A percentile compares a stretch with the other conserved stretches of the same genome.
phyloP scores from a whole-genome alignment of 2,329 filamentous ascomycete species.

The Cercospora nicotianae region DNA sequence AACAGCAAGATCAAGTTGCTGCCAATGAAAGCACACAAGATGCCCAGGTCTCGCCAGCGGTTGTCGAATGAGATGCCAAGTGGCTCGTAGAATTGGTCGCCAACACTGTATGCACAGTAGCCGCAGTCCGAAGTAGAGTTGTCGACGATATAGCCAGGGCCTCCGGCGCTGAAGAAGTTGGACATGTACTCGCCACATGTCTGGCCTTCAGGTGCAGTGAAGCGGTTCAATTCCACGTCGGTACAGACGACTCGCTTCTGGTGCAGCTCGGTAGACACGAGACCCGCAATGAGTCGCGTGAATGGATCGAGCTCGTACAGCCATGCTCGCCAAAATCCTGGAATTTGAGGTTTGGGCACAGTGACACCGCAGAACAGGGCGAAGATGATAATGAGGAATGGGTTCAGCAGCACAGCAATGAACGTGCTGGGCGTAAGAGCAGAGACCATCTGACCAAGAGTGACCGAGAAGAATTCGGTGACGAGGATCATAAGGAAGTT shows the following conservation, averaged over 20 bases:
- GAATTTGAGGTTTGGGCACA: slow-evolving; percentile 75
- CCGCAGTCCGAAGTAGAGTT: slow-evolving; percentile 67
- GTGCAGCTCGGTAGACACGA: slow-evolving; percentile 76
- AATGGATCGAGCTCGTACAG: slow-evolving; percentile 81
- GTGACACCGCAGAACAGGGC: slow-evolving; percentile 85
- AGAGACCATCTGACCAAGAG: slow-evolving; percentile 72
- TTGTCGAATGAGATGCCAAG: slow-evolving; percentile 66
- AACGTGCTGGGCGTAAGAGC: slow-evolving; percentile 76
- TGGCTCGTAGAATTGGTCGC: slow-evolving; percentile 74
- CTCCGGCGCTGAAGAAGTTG: slow-evolving; percentile 67
- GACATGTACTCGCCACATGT: slow-evolving; percentile 76
- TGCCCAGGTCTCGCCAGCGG: slow-evolving; percentile 81
- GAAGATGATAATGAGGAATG: slow-evolving; percentile 79
- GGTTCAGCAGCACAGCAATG: slow-evolving; percentile 76
- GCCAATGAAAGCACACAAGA: slow-evolving; percentile 71
- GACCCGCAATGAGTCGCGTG: slow-evolving; percentile 76
- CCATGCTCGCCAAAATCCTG: slow-evolving; percentile 75
- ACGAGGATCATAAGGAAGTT: slow-evolving; percentile 83
- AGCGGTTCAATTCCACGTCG: slow-evolving; percentile 63
- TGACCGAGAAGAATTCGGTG: slow-evolving; percentile 81
- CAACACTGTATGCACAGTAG: slow-evolving; percentile 79
- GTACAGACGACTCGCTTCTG: slow-evolving; percentile 62
- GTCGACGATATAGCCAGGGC: slow-evolving; percentile 68
- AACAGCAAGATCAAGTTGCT: slow-evolving; percentile 71
- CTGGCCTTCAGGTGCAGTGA: slow-evolving; percentile 64